These are phyloP conservation scores for Paramecium octaurelia DNA, from an alignment of 73 alveolate genomes.

Conservation along the genomic window DNA sequence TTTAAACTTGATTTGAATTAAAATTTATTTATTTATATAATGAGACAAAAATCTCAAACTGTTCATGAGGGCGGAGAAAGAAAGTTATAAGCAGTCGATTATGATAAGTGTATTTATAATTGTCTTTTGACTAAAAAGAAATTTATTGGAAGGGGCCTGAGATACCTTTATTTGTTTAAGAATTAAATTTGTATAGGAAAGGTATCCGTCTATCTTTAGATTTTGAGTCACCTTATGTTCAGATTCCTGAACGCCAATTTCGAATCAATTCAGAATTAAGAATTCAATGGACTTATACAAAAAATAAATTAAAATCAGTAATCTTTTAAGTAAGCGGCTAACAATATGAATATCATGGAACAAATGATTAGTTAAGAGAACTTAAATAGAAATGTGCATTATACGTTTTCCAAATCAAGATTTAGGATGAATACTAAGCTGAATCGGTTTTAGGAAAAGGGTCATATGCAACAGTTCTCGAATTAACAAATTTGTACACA, in stretches of 20 bases:
- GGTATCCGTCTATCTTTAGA: neutral
- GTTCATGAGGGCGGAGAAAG: neutral
- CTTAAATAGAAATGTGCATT: neutral
- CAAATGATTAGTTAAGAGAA: neutral
- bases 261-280: neutral
- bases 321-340: neutral
- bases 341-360: neutral
- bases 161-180: slow-evolving; percentile 31
- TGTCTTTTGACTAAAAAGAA: neutral
- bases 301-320: neutral
- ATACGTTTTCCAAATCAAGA: neutral
- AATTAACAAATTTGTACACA: neutral
- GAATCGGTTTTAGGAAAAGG: slow-evolving; percentile 49
- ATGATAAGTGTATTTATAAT: neutral
- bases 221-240: neutral
- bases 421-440: slow-evolving; percentile 43
- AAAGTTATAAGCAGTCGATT: neutral
- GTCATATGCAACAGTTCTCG: slow-evolving; percentile 45
- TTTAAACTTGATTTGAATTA: neutral
- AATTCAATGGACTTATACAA: neutral
- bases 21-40: neutral
- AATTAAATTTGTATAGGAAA: slow-evolving; percentile 28
- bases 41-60: slow-evolving; percentile 26
- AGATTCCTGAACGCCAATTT: slow-evolving; percentile 25
- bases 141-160: slow-evolving; percentile 27